These are phyloP conservation scores for Hypoxylon lenormandii DNA, from an alignment of 495 filamentous ascomycete genomes.

Conservation along the genomic window DNA sequence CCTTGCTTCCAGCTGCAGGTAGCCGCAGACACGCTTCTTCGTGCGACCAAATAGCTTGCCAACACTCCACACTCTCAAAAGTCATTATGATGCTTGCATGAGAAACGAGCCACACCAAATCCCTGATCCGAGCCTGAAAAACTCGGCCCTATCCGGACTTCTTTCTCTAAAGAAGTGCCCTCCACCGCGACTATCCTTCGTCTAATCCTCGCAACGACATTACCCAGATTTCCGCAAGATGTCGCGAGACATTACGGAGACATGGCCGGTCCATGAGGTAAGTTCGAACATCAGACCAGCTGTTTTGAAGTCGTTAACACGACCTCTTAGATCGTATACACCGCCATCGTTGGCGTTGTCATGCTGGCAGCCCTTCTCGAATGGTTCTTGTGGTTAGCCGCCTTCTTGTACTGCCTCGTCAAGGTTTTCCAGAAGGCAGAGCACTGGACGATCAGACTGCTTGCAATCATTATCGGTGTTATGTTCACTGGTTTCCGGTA, in stretches of 20 bases:
- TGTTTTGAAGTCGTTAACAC: conserved; percentile 23
- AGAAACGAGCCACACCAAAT: conserved; percentile 23
- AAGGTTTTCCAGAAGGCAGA: conserved; percentile 94
- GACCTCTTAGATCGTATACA: conserved; percentile 69
- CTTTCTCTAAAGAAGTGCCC: conserved; percentile 9
- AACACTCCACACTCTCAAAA: conserved; percentile 11
- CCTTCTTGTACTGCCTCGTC: conserved; percentile 89
- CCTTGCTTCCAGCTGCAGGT: conserved; percentile 42
- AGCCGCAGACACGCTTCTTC: conserved; percentile 38
- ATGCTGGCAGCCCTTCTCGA: conserved; percentile 89
- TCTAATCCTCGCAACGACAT: background rate
- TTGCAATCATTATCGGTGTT: conserved; percentile 79
- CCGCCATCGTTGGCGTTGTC: conserved; percentile 81
- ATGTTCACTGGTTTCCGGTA: conserved; percentile 82
- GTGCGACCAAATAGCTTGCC: conserved; percentile 31
- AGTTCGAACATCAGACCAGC: conserved; percentile 35
- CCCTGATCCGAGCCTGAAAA: conserved; percentile 24
- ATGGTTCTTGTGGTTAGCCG: conserved; percentile 93
- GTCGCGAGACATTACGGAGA: conserved; percentile 53
- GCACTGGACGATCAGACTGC: conserved; percentile 78
- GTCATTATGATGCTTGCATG: conserved; percentile 32
- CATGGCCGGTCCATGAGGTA: conserved; percentile 77
- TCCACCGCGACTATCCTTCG: background rate
- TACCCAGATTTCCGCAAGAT: conserved; percentile 48
- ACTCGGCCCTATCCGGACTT: background rate